Evolutionary conservation across 139 green algal genomes (phyloP).

Genomic region (Astrephomene gubernaculifera): DNA sequence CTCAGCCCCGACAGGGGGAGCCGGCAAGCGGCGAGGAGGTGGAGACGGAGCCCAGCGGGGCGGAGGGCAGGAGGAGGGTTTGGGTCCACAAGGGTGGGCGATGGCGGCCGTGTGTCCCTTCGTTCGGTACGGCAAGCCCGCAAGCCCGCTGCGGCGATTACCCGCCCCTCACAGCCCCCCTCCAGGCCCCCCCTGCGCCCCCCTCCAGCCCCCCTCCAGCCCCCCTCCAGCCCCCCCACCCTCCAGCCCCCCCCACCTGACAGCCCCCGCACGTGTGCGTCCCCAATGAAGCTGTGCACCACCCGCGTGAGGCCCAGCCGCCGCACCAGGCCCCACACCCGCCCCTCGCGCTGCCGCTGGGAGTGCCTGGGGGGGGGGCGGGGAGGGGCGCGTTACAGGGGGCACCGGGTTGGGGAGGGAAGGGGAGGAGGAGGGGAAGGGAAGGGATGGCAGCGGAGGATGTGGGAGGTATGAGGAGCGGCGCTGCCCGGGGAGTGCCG

Average conservation of each 20-base stretch:
- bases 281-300: slow-evolving; percentile 69
- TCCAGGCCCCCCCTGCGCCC: too few relatives aligned
- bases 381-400: background rate
- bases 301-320: slow-evolving; percentile 72
- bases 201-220: too few relatives aligned
- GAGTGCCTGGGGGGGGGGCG: slow-evolving; percentile 2
- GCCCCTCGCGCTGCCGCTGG: slow-evolving; percentile 28
- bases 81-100: too few relatives aligned
- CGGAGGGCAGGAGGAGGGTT: too few relatives aligned
- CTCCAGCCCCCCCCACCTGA: slow-evolving; percentile 38
- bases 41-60: too few relatives aligned
- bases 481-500: too few relatives aligned
- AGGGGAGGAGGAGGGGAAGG: background rate
- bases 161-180: too few relatives aligned
- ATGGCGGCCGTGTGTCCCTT: too few relatives aligned
- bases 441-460: background rate
- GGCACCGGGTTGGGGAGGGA: background rate
- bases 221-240: background rate
- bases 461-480: background rate
- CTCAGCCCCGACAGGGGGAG: too few relatives aligned
- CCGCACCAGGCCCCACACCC: slow-evolving; percentile 54
- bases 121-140: too few relatives aligned
- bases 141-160: too few relatives aligned
- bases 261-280: slow-evolving; percentile 67
- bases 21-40: too few relatives aligned